Evolutionary conservation across 352 stramenopile species (phyloP), one percentile per base, ranked within the genome.

Genomic region (Discostella stelligera): DNA sequence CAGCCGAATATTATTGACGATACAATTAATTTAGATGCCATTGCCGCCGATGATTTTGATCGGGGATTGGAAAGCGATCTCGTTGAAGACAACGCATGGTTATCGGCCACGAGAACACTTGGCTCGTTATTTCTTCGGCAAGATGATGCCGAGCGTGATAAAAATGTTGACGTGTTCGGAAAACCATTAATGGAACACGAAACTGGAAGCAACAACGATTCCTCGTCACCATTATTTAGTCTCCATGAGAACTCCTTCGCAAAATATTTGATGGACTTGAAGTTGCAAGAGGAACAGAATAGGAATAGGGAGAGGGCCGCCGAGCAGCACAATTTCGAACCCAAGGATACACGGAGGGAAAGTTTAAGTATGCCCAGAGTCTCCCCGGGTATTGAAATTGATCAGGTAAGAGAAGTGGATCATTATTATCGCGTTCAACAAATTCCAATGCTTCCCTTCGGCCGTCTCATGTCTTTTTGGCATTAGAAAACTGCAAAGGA

Each of bases 401-500:
- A 80, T 67, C 65, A 71, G 59, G 72, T 80, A 55, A 64, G 72
- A 50, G 23, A 18, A 11, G n/a, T 23, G 55, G 32, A 52, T 10
- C 32, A 44, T 14, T 50, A 14, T 60, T 59, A 32, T 32, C 30
- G 7, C 21, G 7, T 10, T 44, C 11, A 10, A 44, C 7, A 61
- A 37, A 46, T 27, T 49, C 9, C 44, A 4, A 61, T 64, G 10
- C n/a, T 5, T 16, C 20, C 3, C 50, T 32, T 46, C 56, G 41
- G n/a, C 41, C 11, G 50, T 66, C 14, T 23, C 41, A 46, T 61
- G 8, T 39, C 21, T 14, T 68, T 3, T 11, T 16, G 6, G 7
- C 44, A 44, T 48, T 54, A 80, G 72, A 80, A 80, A 80, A 75
- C 41, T 13, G 53, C 63, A n/a, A 80, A 75, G 52, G 72, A 80